Conservation (phyloP, 805 yeast species). For the Yarrowia alimentaria region DNA sequence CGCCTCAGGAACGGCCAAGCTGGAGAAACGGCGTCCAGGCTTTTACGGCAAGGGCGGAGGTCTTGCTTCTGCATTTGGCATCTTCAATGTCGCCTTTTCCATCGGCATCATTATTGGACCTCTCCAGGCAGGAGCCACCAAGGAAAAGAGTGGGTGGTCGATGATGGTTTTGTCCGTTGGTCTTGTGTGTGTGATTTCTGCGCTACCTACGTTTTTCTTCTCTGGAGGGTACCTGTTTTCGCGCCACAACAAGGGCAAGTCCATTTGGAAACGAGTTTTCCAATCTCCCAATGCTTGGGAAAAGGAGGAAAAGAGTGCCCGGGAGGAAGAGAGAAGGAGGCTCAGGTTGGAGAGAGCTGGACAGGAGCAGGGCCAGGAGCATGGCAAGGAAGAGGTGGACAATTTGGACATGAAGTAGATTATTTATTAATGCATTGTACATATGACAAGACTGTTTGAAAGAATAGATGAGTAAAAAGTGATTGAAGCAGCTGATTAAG, state of each 20-base stretch:
- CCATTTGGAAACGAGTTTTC: not conserved
- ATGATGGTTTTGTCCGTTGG: conserved; percentile 33
- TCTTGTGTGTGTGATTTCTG: conserved; percentile 30
- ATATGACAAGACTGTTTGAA: too few relatives aligned
- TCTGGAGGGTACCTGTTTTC: conserved; percentile 35
- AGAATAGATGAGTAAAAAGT: too few relatives aligned
- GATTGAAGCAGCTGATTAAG: too few relatives aligned
- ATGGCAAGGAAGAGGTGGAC: not conserved
- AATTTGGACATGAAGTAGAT: too few relatives aligned
- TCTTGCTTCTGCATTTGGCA: conserved; percentile 40
- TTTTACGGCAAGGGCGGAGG: conserved; percentile 38
- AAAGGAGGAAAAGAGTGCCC: conserved; percentile 4
- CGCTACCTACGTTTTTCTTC: conserved; percentile 35
- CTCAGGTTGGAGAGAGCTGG: not conserved
- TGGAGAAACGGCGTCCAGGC: conserved; percentile 37
- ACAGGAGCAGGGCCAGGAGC: not conserved
- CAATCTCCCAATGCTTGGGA: conserved; percentile 6
- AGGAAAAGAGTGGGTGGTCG: conserved; percentile 35
- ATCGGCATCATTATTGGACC: conserved; percentile 41
- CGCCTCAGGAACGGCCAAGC: conserved; percentile 32
- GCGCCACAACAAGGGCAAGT: conserved; percentile 6
- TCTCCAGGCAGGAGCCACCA: conserved; percentile 37
- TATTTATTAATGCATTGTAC: too few relatives aligned
- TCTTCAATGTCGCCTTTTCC: conserved; percentile 39
- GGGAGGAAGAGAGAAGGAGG: conserved; percentile 3